Evolutionary conservation across 1,139 yeast genomes (phyloP), one percentile per base, ranked within the genome.

Genomic region (Lipomyces yarrowii): DNA sequence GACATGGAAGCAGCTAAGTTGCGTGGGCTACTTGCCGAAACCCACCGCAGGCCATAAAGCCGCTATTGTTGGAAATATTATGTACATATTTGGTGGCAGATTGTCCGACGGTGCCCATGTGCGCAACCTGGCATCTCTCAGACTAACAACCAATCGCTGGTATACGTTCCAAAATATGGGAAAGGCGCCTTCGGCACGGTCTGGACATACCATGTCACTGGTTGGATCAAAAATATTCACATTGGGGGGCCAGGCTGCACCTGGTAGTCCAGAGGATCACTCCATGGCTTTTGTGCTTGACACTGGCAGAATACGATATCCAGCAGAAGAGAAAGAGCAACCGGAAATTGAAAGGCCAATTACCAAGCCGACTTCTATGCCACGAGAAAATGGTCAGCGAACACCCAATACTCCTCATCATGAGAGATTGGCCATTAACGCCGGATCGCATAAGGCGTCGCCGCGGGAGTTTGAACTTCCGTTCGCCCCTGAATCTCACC

Each of bases 21-120:
- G 83, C 70, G 78, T 85, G 3, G 94, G 93, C 30, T 84, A 84
- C 64, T 77, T 83, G 33, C 98, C 98, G 1, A 88, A 90, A 8
- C 96, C 98, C 0, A 86, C 94, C 65, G 96, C 92, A 77, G 98
- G 94, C 74, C 99, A 94, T 76, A 86, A 98, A 2, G 87, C 96
- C 23, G 85, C 96, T 37, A 79, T 92, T 59, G 90, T 89, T 64
- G 88, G 89, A 69, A 96, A 92, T 73, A 82, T 88, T 64, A 83
- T 96, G 84, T 91, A 89, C 73, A 84, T 94, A 21, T 89, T 89
- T 75, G 99, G 99, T 59, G 99, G 99, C 64, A 90, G 94, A 74
- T 88, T 90, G 70, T 82, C 86, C 58, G 85, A 87, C 71, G 97
- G 96, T 53, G 83, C 84, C 58, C 87, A 91, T 67, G 82, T 90